Base-by-base conservation (phyloP, 441 rosid genomes). In the Erodium chrysanthum region DNA sequence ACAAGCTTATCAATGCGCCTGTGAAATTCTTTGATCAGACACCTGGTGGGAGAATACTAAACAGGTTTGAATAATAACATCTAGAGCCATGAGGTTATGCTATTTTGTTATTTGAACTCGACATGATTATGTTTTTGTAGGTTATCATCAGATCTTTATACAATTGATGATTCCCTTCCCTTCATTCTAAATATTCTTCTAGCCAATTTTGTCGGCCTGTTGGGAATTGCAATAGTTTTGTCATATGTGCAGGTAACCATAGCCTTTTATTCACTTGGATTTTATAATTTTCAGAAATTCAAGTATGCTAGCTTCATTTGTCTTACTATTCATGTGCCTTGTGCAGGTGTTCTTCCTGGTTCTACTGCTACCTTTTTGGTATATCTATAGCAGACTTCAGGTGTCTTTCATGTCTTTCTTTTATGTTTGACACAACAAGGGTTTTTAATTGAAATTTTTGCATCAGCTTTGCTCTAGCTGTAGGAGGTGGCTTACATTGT, bases 101-200 rank as follows among this genome's bases (percentile, higher is more conserved):
- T 40, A 54, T 61, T 54, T 11, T 35, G 17, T 29, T 15, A 20
- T 22, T 27, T 31, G 22, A 37, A 52, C 20, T 50, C 23, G 50
- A 44, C 29, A 5, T 35, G 33, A 70, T 71, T 63, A 25, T 73
- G 25, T 75, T 11, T 58, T 33, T 81, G 71, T 82, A 94, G 97
- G 82, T 82, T 94, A 62, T 94, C 99, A 37, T 91, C 99, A n/a
- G 99, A 94, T 88, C 86, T 91, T 29, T 94, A 89, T 78, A 89
- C 92, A 29, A 91, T 94, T 66, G 99, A 91, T 73, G 99, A 94
- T 84, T 91, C 99, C 69, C 99, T 94, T 66, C 99, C 99, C 22
- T 94, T 94, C 74, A 88, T 94, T 52, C 88, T 94, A 81, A 94
- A 94, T 83, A 91, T 91, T 75, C 94, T 94, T 70, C 84, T 94